phyloP scores from a whole-genome alignment of 2,329 filamentous ascomycete genomes.

The Chaetomiaceae sp. region DNA sequence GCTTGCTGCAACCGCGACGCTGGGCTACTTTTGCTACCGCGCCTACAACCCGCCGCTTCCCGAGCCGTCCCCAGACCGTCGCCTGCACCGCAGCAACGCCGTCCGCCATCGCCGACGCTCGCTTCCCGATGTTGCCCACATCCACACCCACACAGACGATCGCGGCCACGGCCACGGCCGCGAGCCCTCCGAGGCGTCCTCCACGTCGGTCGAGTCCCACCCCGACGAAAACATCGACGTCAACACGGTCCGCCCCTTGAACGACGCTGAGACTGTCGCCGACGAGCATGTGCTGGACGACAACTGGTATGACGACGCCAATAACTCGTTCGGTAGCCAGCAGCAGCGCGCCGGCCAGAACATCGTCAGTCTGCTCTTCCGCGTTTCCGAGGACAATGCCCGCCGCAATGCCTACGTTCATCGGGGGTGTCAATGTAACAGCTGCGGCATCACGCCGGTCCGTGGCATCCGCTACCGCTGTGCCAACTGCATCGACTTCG shows the following conservation, averaged over 20 bases:
- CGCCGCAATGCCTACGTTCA: constrained; percentile 85
- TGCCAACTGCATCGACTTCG: constrained; percentile 91
- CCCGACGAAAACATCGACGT: constrained; percentile 39
- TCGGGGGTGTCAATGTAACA: constrained; percentile 85
- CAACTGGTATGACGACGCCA: constrained; percentile 47
- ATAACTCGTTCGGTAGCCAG: constrained; percentile 35
- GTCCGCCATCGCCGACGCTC: constrained; percentile 43
- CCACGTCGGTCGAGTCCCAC: constrained; percentile 36
- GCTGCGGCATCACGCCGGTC: constrained; percentile 81
- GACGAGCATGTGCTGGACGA: constrained; percentile 35
- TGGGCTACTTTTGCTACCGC: constrained; percentile 53
- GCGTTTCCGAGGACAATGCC: constrained; percentile 90
- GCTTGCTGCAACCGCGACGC: constrained; percentile 49
- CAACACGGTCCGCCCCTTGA: constrained; percentile 24
- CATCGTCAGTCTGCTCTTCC: constrained; percentile 77
- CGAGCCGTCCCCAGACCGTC: constrained; percentile 25
- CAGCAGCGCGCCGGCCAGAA: constrained; percentile 62
- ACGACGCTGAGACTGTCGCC: constrained; percentile 32
- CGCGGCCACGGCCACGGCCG: constrained; percentile 13
- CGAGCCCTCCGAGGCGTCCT: constrained; percentile 33
- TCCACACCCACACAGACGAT: too few relatives aligned
- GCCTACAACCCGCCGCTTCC: constrained; percentile 24
- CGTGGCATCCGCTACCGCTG: constrained; percentile 90
- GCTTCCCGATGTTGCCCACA: constrained; percentile 14
- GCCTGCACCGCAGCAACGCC: constrained; percentile 62